Conservation (phyloP, 192 early-diverging fungal species). For the Gryganskiella cystojenkinii region DNA sequence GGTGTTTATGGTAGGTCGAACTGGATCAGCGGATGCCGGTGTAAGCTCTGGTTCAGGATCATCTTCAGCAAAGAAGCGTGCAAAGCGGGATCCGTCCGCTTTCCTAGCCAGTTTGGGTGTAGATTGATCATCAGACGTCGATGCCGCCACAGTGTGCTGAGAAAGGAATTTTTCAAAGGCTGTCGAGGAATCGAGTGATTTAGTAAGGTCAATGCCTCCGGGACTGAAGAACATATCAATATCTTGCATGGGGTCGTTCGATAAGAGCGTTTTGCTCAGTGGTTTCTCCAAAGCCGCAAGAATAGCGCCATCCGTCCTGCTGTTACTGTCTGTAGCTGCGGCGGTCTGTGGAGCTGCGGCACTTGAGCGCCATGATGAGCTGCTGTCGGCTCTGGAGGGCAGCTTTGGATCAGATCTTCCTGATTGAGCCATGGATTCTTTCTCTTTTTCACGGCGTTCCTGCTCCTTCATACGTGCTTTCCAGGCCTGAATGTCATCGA, state of each 20-base stretch:
- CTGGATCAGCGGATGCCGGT: slow-evolving; percentile 15
- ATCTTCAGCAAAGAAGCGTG: slow-evolving; percentile 65
- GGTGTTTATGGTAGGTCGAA: not conserved
- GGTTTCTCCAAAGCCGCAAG: slow-evolving; percentile 17
- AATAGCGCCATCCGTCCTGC: slow-evolving; percentile 10
- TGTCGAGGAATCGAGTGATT: slow-evolving; percentile 38
- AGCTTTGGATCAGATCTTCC: slow-evolving; percentile 35
- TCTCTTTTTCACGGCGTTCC: slow-evolving; percentile 57
- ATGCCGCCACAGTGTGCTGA: slow-evolving; percentile 52
- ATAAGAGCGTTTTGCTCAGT: slow-evolving; percentile 19
- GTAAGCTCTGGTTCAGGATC: slow-evolving; percentile 56
- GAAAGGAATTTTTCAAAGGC: slow-evolving; percentile 61
- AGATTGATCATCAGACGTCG: slow-evolving; percentile 8
- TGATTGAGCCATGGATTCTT: slow-evolving; percentile 23
- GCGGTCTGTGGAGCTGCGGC: not conserved
- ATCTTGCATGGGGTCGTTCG: slow-evolving; percentile 45
- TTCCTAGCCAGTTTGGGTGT: slow-evolving; percentile 23
- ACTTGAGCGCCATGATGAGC: slow-evolving; percentile 57
- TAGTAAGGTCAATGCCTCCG: slow-evolving; percentile 50
- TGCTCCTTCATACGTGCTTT: slow-evolving; percentile 69
- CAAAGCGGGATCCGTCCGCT: slow-evolving; percentile 67
- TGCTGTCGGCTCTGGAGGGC: slow-evolving; percentile 59
- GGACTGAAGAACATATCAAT: slow-evolving; percentile 59
- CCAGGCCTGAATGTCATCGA: slow-evolving; percentile 69
- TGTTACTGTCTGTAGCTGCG: slow-evolving; percentile 10